Evolutionary conservation across 1,284 basidiomycete species (phyloP).

Genomic region (Papiliotrema terrestris): DNA sequence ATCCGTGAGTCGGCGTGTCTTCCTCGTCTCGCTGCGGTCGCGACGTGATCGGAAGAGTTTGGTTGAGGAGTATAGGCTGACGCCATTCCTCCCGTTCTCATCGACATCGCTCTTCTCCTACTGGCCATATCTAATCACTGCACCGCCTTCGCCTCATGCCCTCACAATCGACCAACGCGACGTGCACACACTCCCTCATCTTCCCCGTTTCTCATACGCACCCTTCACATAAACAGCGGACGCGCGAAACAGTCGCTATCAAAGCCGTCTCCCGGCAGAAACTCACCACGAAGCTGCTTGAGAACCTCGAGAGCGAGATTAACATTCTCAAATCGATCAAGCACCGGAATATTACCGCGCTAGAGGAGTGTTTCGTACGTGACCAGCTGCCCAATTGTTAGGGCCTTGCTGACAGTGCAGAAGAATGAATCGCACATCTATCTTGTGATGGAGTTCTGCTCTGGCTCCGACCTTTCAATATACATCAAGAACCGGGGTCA

Average conservation of each 20-base stretch:
- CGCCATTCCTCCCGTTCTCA: neutral
- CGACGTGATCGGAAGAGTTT: too few relatives aligned
- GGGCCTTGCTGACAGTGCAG: constrained; percentile 49
- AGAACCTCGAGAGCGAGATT: constrained; percentile 96
- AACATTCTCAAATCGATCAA: constrained; percentile 91
- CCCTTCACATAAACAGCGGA: constrained; percentile 56
- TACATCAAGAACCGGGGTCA: constrained; percentile 93
- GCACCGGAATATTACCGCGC: constrained; percentile 87
- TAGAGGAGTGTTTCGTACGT: constrained; percentile 80
- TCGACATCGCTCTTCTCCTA: neutral
- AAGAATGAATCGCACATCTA: constrained; percentile 92
- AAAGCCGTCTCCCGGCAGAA: constrained; percentile 90
- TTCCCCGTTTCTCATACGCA: neutral
- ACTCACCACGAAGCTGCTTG: constrained; percentile 86
- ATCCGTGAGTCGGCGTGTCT: constrained; percentile 58
- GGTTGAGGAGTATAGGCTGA: neutral
- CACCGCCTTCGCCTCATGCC: constrained; percentile 8
- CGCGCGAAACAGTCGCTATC: constrained; percentile 76
- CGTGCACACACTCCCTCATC: constrained; percentile 2
- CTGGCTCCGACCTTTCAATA: constrained; percentile 89
- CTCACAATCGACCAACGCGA: constrained; percentile 6
- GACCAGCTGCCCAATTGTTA: neutral
- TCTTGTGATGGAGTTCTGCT: constrained; percentile 96
- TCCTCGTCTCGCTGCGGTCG: neutral
- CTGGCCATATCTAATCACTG: neutral